These are phyloP conservation scores for Seiridium cupressi DNA, from an alignment of 2,329 filamentous ascomycete species.

Conservation along the genomic window DNA sequence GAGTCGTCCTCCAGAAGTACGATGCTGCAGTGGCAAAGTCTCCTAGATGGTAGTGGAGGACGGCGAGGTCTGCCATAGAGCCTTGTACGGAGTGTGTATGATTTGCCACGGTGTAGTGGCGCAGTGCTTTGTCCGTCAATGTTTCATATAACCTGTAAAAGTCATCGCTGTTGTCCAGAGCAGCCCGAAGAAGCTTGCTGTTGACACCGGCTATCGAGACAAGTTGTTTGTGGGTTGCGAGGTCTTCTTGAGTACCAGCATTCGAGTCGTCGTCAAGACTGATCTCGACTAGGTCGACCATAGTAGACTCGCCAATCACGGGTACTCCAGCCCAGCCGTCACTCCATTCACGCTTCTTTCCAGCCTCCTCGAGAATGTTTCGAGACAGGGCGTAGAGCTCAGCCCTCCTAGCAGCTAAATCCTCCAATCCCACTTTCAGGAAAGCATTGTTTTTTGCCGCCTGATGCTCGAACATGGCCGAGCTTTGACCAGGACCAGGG, in stretches of 20 bases:
- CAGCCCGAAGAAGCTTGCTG: slow-evolving; percentile 57
- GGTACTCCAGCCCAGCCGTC: slow-evolving; percentile 70
- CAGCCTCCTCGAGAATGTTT: slow-evolving; percentile 74
- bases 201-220: slow-evolving; percentile 44
- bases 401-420: slow-evolving; percentile 78
- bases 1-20: slow-evolving; percentile 76
- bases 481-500: slow-evolving; percentile 41
- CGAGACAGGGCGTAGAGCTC: slow-evolving; percentile 80
- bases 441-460: slow-evolving; percentile 42
- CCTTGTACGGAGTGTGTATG: slow-evolving; percentile 75
- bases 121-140: slow-evolving; percentile 80
- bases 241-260: slow-evolving; percentile 14
- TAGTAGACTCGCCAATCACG: slow-evolving; percentile 40
- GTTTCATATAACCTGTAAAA: slow-evolving; percentile 70
- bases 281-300: slow-evolving; percentile 56
- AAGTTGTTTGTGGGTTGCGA: neutral
- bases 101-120: slow-evolving; percentile 78
- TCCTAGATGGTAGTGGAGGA: slow-evolving; percentile 74
- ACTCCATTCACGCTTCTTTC: slow-evolving; percentile 70
- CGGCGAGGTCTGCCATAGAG: slow-evolving; percentile 79
- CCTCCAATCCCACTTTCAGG: slow-evolving; percentile 68
- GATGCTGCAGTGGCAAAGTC: slow-evolving; percentile 73
- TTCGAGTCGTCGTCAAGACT: slow-evolving; percentile 44
- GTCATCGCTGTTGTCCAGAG: slow-evolving; percentile 58
- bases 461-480: slow-evolving; percentile 33